Base-by-base conservation (phyloP, 1,284 basidiomycete genomes). In the Ustilago xerochloae region DNA sequence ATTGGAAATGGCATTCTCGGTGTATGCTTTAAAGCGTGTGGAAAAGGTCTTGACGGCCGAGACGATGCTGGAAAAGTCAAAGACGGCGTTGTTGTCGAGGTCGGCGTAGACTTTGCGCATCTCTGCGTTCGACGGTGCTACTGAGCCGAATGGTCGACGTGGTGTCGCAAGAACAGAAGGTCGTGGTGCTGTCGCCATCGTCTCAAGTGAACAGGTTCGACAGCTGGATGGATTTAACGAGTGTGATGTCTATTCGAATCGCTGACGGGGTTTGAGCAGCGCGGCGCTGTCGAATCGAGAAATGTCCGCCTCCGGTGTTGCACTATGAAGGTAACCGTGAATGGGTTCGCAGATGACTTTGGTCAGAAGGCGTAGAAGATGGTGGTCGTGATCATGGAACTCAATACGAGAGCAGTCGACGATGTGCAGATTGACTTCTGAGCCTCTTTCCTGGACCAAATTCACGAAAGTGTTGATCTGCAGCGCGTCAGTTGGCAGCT, bases 51-150 rank as follows among this genome's bases (percentile, higher is more conserved):
- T 65, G 12, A 80, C 70, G 0, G 70, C 57, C 7, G 65, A 53
- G 13, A 76, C 63, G 43, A 78, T 68, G 52, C 61, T 65, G 36
- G 68, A 70, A 64, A 80, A 80, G 63, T 80, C 76, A n/a, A 80
- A 69, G 12, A 73, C 61, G 36, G 70, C 64, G 28, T 73, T 73
- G 57, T 68, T 73, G 60, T 73, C 70, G 24, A 73, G 53, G 36
- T 73, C 70, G 24, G 60, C 61, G 24, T 73, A 73, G 10, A 68
- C 60, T 32, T 73, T 73, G 48, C 70, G 70, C 64, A 73, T 63
- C n/a, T 73, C 70, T 6, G 70, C 70, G 35, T 64, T 68, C 33
- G 70, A 73, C 2, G 56, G 64, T n/a, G 55, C 50, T 15, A 58
- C 61, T 15, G 64, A 43, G 6, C 64, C 60, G 28, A 68, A 64